Evolutionary conservation across 2,329 filamentous ascomycete genomes (phyloP), one percentile per base, ranked within the genome.

Genomic region (Paracamarosporium sp.): DNA sequence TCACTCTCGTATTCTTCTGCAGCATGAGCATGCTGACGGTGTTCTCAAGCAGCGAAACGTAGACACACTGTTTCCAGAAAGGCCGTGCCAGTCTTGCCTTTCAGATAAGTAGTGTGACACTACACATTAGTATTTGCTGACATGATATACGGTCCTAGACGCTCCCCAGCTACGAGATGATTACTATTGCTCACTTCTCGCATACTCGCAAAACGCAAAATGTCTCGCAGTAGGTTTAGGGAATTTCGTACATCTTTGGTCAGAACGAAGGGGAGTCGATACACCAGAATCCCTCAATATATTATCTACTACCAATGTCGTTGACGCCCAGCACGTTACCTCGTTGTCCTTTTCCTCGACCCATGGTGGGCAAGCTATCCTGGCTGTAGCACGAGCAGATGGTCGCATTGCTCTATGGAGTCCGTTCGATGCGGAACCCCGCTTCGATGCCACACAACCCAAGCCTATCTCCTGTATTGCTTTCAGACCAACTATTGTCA

Each of bases 171-270:
- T 98, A n/a, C 88, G 92, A 55, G 93, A 98, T 68, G 94, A 99
- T 76, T 99, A 93, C 74, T 99, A 99, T 74, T 97, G 93, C 78
- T 95, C 93, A 0, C 84, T 93, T 2, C 83, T 99, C 53, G 92
- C 95, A 9, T 98, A 97, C 75, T 96, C 90, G 0, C 76, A 84
- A 38, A 90, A 86, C 7, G 85, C 87, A 50, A 86, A 90, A 52
- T 91, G 89, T 13, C 83, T 99, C 15, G 94, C 92, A 17, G 91
- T 98, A 17, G 94, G 92, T 0, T 82, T 98, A 13, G 89, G 89
- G 0, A 87, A 89, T 53, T 82, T 88, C 33, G 85, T 99, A 4
- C 97, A 96, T 74, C 86, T 91, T 5, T 99, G 94, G 95, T 94
- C 92, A 0, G 93, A 98, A 72, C 77, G 81, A 31, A 80, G 82